A percentile compares a stretch with the other conserved stretches of the same genome.
Evolutionary conservation across 2,329 filamentous ascomycete genomes (phyloP).

Genomic region (Calonectria multiphialidica): DNA sequence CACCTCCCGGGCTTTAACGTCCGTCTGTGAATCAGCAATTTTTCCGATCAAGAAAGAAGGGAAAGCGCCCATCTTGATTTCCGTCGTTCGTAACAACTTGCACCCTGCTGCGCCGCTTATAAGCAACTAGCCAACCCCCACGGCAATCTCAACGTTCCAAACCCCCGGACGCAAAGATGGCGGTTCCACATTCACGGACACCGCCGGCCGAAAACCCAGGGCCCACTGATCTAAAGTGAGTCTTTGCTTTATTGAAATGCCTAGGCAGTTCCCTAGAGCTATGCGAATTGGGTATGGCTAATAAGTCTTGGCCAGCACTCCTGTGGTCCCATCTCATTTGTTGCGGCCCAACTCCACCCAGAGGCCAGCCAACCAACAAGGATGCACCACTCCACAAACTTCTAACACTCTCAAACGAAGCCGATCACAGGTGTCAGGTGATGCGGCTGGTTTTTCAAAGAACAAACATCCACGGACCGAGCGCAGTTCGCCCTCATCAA

Average conservation of each 20-base stretch:
- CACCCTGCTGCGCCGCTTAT: not conserved
- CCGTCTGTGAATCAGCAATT: not conserved
- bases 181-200: slow-evolving; percentile 8
- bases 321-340: not conserved
- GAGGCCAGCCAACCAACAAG: not conserved
- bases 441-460: not conserved
- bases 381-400: not conserved
- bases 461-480: not conserved
- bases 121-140: slow-evolving; percentile 6
- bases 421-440: not conserved
- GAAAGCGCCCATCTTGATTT: no score
- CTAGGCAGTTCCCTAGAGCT: not conserved
- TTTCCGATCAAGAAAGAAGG: no score
- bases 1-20: not conserved
- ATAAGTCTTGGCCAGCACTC: slow-evolving; percentile 2
- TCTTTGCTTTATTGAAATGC: not conserved
- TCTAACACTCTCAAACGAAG: not conserved
- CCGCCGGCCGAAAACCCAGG: not conserved
- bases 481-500: not conserved
- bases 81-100: no score
- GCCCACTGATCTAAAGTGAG: slow-evolving; percentile 6
- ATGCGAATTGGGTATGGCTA: not conserved
- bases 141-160: not conserved
- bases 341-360: not conserved
- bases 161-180: not conserved